Evolutionary conservation across 108 stramenopile genomes (phyloP), one percentile per base, ranked within the genome.

Genomic region (Seminavis robusta): DNA sequence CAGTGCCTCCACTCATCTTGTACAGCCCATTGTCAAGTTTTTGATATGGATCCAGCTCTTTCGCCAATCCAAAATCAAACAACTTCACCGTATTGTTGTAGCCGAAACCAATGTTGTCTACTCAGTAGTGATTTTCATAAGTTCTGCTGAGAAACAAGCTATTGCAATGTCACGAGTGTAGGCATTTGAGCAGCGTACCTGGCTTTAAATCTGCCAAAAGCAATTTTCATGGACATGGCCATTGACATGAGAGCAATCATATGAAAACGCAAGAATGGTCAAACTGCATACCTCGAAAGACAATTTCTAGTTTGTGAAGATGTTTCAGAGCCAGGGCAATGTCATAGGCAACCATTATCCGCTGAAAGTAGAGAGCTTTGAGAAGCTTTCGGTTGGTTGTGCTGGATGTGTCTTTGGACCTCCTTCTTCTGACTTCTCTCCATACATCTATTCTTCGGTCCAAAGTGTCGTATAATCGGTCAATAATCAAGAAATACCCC

Each of bases 401-500:
- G 10, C 38, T 24, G 19, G 17, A 20, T 13, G 68, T 44, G 24
- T 66, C 52, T 5, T 59, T 59, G 1, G 65, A 39, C 43, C 71
- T 77, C 0, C 76, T 54, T 44, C 65, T 27, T 50, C 63, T 63
- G 8, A 75, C 52, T 44, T 73, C 71, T 39, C 74, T 65, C 88
- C 84, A 90, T 19, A 76, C 52, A 54, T 69, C 61, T 36, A 90
- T 83, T 19, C 75, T 66, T 11, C 76, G 72, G 44, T 78, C 80
- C 28, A 90, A 67, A 8, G 88, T 90, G 28, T 83, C 81, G 33
- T 65, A 73, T 33, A 90, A 58, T 29, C 77, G 65, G 66, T 90
- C 88, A 17, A 90, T 67, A 1, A 90, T 48, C 6, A 90, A 54
- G 56, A 90, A 90, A 37, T 75, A 90, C 6, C 77, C 81, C 40